Evolutionary conservation across 805 yeast genomes (phyloP).

Genomic region (Debaryomyces castellii): DNA sequence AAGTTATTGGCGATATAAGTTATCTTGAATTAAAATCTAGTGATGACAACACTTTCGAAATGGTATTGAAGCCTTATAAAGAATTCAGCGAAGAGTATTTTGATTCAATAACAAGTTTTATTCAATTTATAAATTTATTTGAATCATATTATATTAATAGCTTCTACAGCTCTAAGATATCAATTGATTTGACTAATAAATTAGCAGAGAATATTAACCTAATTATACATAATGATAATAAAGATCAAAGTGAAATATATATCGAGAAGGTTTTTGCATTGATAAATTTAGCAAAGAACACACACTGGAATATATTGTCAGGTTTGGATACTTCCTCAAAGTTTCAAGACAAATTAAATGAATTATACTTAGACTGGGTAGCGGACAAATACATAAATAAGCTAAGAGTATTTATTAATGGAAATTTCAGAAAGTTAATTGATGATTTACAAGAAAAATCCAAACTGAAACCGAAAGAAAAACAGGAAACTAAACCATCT

Average conservation of each 20-base stretch:
- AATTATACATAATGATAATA: conserved; percentile 10
- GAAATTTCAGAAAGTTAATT: conserved; percentile 9
- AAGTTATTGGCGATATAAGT: not conserved
- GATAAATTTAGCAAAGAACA: conserved; percentile 7
- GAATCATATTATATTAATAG: conserved; percentile 20
- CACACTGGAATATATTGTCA: conserved; percentile 14
- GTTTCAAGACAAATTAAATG: conserved; percentile 16
- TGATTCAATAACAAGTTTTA: conserved; percentile 23
- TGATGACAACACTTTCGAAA: not conserved
- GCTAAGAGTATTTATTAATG: conserved; percentile 21
- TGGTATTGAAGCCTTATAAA: not conserved
- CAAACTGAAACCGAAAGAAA: conserved; percentile 10
- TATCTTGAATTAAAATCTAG: not conserved
- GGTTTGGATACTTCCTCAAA: conserved; percentile 5
- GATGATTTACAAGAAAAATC: conserved; percentile 10
- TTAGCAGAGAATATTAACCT: conserved; percentile 30
- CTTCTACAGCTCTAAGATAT: conserved; percentile 26
- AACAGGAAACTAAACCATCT: not conserved
- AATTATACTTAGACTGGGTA: conserved; percentile 30
- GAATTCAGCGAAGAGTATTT: conserved; percentile 12
- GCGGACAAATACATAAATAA: conserved; percentile 31
- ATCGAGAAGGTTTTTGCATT: conserved; percentile 20
- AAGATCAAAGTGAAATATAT: conserved; percentile 11
- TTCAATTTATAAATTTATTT: conserved; percentile 29
- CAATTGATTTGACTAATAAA: conserved; percentile 24